Evolutionary conservation across 23 red algal genomes (phyloP), one percentile per base, ranked within the genome.

Genomic region (Gracilaria vermiculophylla): DNA sequence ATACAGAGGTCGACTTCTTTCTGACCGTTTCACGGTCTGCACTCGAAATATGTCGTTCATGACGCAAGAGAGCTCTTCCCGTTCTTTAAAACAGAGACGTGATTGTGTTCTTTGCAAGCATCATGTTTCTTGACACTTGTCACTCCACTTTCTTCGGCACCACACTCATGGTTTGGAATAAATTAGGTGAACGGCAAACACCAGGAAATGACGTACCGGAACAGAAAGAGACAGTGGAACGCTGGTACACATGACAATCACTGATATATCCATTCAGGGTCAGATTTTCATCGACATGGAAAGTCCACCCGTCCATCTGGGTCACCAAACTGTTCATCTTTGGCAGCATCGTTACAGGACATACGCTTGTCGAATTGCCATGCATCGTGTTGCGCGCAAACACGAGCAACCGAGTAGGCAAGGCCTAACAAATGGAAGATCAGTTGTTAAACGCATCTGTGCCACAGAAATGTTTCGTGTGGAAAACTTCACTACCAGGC

Each of bases 151-250:
- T 29, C 12, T 21, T 8, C 21, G 12, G 7, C 32, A 64, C 29
- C 28, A 64, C n/a, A 34, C 58, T 64, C 58, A 64, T 64, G 58
- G 29, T 64, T 64, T 64, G 4, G 55, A 60, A 64, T 64, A 35
- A 35, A 64, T 64, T 2, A 2, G 32, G 0, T 64, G 25, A 28
- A 64, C 58, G 24, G 25, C 35, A 32, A 64, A 31, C 3, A 64
- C 28, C 5, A 11, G 8, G 29, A 35, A 64, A 64, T 64, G 25
- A 64, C 58, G 58, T 64, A 64, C 7, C 16, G 9, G 58, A 31
- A 29, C 23, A 2, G 58, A 24, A 14, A 17, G 58, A 1, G 15
- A 17, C 29, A 64, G 58, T 64, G 58, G 58, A 64, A 64, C 15
- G 29, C 29, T 34, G 29, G 52, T 24, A 64, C 12, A 2, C 58